phyloP scores from a whole-genome alignment of 805 yeast species.

The Lipomyces spencermartinsiae region DNA sequence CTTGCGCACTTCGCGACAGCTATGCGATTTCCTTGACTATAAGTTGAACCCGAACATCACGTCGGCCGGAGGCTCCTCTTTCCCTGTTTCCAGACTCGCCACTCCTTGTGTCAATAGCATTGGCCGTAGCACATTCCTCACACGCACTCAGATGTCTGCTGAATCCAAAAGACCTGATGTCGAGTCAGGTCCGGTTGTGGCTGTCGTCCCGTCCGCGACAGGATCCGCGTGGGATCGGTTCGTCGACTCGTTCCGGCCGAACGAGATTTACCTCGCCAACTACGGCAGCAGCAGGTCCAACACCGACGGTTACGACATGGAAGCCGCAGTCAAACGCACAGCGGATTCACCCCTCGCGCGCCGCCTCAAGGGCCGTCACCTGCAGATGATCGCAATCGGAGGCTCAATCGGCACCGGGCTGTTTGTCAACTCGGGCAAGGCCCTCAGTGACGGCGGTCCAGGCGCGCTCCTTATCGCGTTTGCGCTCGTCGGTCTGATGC shows the following conservation, averaged over 20 bases:
- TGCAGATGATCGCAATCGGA: constrained; percentile 75
- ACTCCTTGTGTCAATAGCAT: background rate
- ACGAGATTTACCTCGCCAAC: constrained; percentile 19
- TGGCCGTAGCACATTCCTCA: background rate
- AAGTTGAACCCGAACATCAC: background rate
- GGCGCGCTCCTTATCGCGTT: constrained; percentile 59
- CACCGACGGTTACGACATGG: constrained; percentile 27
- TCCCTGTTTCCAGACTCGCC: background rate
- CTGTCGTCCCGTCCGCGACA: background rate
- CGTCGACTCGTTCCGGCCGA: constrained; percentile 34
- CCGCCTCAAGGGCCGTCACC: constrained; percentile 47
- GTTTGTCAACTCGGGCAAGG: constrained; percentile 49
- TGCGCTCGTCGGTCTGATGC: constrained; percentile 56
- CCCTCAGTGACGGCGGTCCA: constrained; percentile 59
- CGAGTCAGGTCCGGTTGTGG: background rate
- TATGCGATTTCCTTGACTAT: background rate
- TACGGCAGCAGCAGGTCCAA: background rate
- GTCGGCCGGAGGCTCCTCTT: background rate
- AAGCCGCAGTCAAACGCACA: constrained; percentile 34
- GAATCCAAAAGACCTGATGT: background rate
- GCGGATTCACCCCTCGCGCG: constrained; percentile 65
- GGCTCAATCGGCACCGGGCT: constrained; percentile 85
- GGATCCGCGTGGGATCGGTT: constrained; percentile 14
- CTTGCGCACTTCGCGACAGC: background rate
- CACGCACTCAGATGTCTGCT: background rate